Evolutionary conservation across 257 asterid genomes (phyloP).

Genomic region (Paraleonurus japonicus): DNA sequence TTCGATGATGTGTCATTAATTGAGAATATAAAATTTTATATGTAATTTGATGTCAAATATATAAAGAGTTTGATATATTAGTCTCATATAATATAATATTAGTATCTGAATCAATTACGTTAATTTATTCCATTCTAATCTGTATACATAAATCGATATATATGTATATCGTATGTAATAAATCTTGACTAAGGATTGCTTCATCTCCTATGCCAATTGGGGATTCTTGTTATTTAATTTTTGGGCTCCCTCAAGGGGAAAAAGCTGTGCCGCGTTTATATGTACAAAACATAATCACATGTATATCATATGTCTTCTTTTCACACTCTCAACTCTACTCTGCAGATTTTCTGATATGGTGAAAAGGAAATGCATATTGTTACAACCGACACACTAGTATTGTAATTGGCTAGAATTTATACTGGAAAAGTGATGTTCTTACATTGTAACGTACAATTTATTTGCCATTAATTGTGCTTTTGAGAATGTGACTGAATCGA

Average conservation of each 20-base stretch:
- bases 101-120: too few species aligned
- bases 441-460: too few species aligned
- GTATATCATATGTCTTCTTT: background rate
- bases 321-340: background rate
- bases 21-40: too few species aligned
- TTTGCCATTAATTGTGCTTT: background rate
- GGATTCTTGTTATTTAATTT: background rate
- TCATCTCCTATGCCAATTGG: background rate
- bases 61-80: too few species aligned
- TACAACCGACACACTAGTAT: background rate
- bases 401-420: background rate
- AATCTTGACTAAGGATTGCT: background rate
- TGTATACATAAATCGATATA: too few species aligned
- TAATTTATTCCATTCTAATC: too few species aligned
- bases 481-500: too few species aligned
- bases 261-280: background rate
- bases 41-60: too few species aligned
- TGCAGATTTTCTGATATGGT: background rate
- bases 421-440: background rate
- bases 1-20: too few species aligned
- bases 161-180: too few species aligned
- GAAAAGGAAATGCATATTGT: background rate
- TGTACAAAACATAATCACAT: background rate
- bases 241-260: background rate
- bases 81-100: too few species aligned